phyloP scores from a whole-genome alignment of 495 filamentous ascomycete species.

The Bathelium albidoporum region DNA sequence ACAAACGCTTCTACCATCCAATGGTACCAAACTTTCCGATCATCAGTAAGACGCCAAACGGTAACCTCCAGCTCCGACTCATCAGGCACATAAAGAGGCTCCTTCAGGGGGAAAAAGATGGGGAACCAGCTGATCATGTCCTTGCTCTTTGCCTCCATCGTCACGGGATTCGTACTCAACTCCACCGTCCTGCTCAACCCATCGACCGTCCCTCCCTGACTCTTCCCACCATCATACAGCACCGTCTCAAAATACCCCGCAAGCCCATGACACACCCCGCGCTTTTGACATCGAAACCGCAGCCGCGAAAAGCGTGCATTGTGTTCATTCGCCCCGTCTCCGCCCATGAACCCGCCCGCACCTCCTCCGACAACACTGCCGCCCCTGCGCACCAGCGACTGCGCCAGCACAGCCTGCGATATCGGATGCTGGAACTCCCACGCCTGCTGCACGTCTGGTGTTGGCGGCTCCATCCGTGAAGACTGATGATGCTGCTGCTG shows the following conservation, averaged over 20 bases:
- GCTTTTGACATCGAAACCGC: constrained; percentile 57
- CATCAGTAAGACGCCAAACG: constrained; percentile 92
- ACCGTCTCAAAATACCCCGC: constrained; percentile 94
- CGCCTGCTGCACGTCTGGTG: constrained; percentile 50
- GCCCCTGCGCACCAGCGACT: constrained; percentile 47
- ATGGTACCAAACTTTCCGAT: constrained; percentile 96
- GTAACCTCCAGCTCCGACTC: constrained; percentile 74
- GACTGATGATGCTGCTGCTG: neutral
- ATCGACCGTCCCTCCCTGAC: constrained; percentile 12
- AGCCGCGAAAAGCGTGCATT: constrained; percentile 70
- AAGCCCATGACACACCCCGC: constrained; percentile 81
- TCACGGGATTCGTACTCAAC: constrained; percentile 84
- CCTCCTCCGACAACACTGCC: constrained; percentile 38
- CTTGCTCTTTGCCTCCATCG: constrained; percentile 81
- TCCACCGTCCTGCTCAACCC: constrained; percentile 48
- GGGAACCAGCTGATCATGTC: constrained; percentile 99
- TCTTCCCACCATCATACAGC: constrained; percentile 48
- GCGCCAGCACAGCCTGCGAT: constrained; percentile 37
- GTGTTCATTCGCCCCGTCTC: constrained; percentile 63
- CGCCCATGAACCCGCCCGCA: constrained; percentile 37
- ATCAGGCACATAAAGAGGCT: constrained; percentile 78
- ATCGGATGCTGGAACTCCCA: constrained; percentile 62
- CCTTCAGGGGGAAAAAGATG: constrained; percentile 94
- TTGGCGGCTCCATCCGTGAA: constrained; percentile 29
- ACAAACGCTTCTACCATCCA: constrained; percentile 85